Conservation (phyloP, 2,329 filamentous ascomycete genomes). For the Exophiala calicioides region DNA sequence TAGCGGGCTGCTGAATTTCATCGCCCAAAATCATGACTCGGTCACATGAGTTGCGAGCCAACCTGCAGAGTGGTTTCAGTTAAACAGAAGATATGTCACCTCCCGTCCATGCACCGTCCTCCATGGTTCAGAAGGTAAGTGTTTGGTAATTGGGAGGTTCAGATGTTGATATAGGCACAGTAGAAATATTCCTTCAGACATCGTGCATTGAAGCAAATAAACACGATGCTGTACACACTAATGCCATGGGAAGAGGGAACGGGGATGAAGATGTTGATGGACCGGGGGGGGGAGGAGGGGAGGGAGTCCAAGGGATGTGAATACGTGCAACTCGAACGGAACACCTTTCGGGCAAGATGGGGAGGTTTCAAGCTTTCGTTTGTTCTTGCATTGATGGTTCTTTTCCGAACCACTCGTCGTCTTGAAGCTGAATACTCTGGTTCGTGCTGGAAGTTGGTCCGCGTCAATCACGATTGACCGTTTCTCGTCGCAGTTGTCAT, state of each 20-base stretch:
- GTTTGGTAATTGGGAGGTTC: slow-evolving; percentile 53
- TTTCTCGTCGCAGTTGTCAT: too few relatives aligned
- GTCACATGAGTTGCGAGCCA: neutral
- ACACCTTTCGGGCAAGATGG: too few relatives aligned
- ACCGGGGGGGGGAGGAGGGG: neutral
- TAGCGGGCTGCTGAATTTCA: too few relatives aligned
- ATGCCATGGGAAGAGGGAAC: slow-evolving; percentile 50
- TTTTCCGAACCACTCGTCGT: too few relatives aligned
- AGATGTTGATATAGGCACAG: slow-evolving; percentile 62
- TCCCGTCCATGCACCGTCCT: slow-evolving; percentile 51
- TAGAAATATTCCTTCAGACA: slow-evolving; percentile 66
- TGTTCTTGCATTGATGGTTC: too few relatives aligned
- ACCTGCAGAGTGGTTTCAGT: too few relatives aligned
- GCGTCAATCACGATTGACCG: neutral
- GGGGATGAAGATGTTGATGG: neutral
- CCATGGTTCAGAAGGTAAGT: slow-evolving; percentile 44
- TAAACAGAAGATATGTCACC: slow-evolving; percentile 39
- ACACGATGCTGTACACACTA: slow-evolving; percentile 70
- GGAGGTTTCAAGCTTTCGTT: too few relatives aligned
- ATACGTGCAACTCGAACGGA: too few relatives aligned
- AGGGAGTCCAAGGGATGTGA: neutral
- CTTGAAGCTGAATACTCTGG: too few relatives aligned
- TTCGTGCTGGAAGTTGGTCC: neutral
- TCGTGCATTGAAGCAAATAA: slow-evolving; percentile 56
- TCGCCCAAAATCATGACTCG: too few relatives aligned